Percentiles rank a stretch among this genome's conserved stretches.
Conservation (phyloP, 2,329 filamentous ascomycete species). For the Aspergillus costaricaensis region DNA sequence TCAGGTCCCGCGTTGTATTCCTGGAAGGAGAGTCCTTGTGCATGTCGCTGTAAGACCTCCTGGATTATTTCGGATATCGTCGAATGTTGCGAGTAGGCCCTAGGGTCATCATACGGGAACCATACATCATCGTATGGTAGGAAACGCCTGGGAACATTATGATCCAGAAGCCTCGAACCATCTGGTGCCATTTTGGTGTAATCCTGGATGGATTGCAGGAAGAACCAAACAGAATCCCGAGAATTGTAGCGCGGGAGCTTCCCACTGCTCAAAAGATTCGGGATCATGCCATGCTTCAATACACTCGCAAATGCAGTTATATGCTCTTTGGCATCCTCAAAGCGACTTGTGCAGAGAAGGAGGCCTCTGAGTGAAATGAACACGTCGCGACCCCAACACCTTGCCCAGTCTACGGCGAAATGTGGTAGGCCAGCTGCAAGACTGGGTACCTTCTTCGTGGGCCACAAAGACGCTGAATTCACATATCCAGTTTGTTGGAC, state of each 20-base stretch:
- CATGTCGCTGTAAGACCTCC: slow-evolving; percentile 89
- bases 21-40: slow-evolving; percentile 83
- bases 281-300: slow-evolving; percentile 97
- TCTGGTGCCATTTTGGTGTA: slow-evolving; percentile 80
- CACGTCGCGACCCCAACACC: slow-evolving; percentile 96
- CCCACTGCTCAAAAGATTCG: slow-evolving; percentile 85
- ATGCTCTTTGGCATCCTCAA: slow-evolving; percentile 86
- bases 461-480: slow-evolving; percentile 87
- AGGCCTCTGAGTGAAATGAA: slow-evolving; percentile 94
- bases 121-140: slow-evolving; percentile 94
- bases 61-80: slow-evolving; percentile 88
- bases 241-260: slow-evolving; percentile 91
- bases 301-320: slow-evolving; percentile 94
- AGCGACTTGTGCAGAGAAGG: slow-evolving; percentile 87
- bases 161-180: slow-evolving; percentile 71
- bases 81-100: slow-evolving; percentile 82
- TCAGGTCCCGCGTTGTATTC: slow-evolving; percentile 90
- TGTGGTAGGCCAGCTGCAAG: slow-evolving; percentile 92
- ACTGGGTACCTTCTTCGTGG: slow-evolving; percentile 78
- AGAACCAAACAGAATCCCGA: slow-evolving; percentile 96
- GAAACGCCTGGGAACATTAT: slow-evolving; percentile 80
- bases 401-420: slow-evolving; percentile 89
- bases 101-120: slow-evolving; percentile 77
- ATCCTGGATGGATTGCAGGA: slow-evolving; percentile 92
- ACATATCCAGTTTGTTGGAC: slow-evolving; percentile 87